phyloP scores from a whole-genome alignment of 148 eudicot genomes.

The Oxyria digyna region DNA sequence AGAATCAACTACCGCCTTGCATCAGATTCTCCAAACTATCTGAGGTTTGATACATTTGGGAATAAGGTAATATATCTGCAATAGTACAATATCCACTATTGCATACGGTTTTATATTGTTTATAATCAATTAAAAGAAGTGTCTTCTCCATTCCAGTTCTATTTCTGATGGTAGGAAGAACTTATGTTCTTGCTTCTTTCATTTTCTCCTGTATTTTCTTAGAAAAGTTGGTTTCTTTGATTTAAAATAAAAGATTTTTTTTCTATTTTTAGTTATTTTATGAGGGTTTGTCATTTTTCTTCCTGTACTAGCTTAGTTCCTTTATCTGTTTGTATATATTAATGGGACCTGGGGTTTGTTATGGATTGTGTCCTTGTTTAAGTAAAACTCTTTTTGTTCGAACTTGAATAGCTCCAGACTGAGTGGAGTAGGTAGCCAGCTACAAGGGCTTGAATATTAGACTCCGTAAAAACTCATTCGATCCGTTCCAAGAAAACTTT shows the following conservation, averaged over 20 bases:
- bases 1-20: slow-evolving; percentile 58
- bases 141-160: neutral
- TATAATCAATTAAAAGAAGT: neutral
- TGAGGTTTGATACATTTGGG: slow-evolving; percentile 39
- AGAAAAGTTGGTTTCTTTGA: neutral
- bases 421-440: neutral
- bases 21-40: slow-evolving; percentile 79
- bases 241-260: neutral
- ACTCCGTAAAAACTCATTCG: neutral
- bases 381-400: neutral
- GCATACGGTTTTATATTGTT: neutral
- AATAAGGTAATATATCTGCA: slow-evolving; percentile 13
- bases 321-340: neutral
- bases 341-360: neutral
- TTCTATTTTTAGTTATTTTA: neutral
- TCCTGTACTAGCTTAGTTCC: neutral
- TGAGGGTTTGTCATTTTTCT: neutral
- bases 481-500: neutral
- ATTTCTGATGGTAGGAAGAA: neutral
- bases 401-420: neutral
- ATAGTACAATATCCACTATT: neutral
- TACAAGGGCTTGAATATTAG: neutral
- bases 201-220: neutral
- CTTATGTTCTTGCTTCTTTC: slow-evolving; percentile 3
- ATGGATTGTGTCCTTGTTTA: neutral